These are phyloP conservation scores for Pseudocercospora crystallina DNA, from an alignment of 2,329 filamentous ascomycete species.

Conservation along the genomic window DNA sequence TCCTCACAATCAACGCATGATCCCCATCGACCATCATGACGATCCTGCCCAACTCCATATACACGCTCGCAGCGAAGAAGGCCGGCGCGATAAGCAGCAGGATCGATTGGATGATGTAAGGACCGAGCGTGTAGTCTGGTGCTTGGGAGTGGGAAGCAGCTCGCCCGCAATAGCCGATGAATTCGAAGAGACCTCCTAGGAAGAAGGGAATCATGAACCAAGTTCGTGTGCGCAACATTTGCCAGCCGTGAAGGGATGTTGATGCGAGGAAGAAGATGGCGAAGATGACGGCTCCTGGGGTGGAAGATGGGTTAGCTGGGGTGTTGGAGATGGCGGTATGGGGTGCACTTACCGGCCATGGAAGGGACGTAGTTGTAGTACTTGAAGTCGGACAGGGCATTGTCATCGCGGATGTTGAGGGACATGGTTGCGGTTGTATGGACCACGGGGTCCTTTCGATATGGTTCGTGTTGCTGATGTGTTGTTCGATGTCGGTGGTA, in stretches of 20 bases:
- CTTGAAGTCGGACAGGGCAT: slow-evolving; percentile 11
- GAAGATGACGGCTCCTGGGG: slow-evolving; percentile 29
- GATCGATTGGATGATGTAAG: slow-evolving; percentile 46
- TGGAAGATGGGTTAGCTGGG: background rate
- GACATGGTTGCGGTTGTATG: too few species aligned
- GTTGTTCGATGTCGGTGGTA: too few species aligned
- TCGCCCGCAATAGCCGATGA: slow-evolving; percentile 55
- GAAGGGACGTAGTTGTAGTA: slow-evolving; percentile 15
- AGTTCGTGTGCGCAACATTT: slow-evolving; percentile 41
- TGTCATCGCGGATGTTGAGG: background rate
- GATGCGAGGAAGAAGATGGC: slow-evolving; percentile 30
- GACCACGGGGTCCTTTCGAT: too few species aligned
- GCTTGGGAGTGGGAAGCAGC: slow-evolving; percentile 43
- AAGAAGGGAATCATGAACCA: slow-evolving; percentile 56
- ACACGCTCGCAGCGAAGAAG: slow-evolving; percentile 52
- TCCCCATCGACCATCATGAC: slow-evolving; percentile 45
- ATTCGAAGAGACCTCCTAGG: slow-evolving; percentile 54
- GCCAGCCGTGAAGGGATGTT: slow-evolving; percentile 39
- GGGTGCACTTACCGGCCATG: slow-evolving; percentile 3
- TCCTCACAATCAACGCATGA: slow-evolving; percentile 44
- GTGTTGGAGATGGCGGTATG: background rate
- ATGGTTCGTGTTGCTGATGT: too few species aligned
- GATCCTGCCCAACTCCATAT: slow-evolving; percentile 51
- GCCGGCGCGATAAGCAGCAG: slow-evolving; percentile 51
- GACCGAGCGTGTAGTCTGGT: slow-evolving; percentile 41